Evolutionary conservation across 1,139 yeast genomes (phyloP), one percentile per base, ranked within the genome.

Genomic region (Saccharomyces pastorianus): DNA sequence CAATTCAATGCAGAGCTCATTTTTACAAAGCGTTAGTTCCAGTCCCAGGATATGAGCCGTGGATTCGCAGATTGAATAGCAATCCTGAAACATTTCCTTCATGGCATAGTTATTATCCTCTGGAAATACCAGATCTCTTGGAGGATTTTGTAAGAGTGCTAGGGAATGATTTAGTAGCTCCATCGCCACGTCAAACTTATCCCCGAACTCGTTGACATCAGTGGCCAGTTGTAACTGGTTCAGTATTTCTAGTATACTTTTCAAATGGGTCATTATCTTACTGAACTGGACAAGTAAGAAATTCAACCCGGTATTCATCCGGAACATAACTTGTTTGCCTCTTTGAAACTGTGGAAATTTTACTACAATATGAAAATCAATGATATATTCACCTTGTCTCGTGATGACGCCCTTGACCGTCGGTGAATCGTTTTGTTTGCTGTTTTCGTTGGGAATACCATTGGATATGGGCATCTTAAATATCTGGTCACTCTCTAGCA

Each of bases 391-490:
- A 27, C 66, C 65, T 51, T 62, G 64, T 52, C 72, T 55, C 2
- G 66, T 61, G 6, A 68, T 55, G 4, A 64, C 55, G 20, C 72
- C 72, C 42, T 63, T 60, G 31, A 67, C 60, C 3, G 62, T 57
- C 4, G 67, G 62, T 3, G 54, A 42, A 14, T 56, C 52, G 6
- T 56, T 13, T 42, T 32, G 46, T 29, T 52, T 8, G 32, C 61
- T 53, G 13, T 64, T 60, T 1, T 64, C 51, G 3, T 51, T 56
- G 7, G 46, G 20, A 11, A 14, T 13, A 17, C 62, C 62, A 47
- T 56, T 64, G 32, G 64, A 65, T 4, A 72, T 60, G 6, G 75
- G 72, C 59, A 72, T 61, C 48, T 63, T 67, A 42, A 70, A 67
- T 3, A 60, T 58, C 13, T 64, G 63, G 11, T 63, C 62, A 26